A percentile compares a stretch with the other conserved stretches of the same genome.
These are phyloP conservation scores for Chenopodium quinoa DNA, from an alignment of 148 eudicot genomes.

Conservation along the genomic window DNA sequence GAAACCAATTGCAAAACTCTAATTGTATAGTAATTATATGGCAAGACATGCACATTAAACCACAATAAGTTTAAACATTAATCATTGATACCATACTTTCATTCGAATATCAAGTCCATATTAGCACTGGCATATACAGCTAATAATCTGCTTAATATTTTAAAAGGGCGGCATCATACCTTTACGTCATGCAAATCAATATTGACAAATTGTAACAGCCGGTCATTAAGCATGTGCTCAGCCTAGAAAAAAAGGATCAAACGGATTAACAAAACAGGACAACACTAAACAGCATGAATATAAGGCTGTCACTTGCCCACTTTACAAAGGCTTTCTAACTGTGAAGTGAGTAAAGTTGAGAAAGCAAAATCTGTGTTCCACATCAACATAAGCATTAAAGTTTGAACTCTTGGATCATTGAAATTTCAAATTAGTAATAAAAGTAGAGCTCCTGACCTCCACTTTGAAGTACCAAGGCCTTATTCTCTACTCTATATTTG, in stretches of 20 bases:
- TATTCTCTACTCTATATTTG: neutral
- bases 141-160: neutral
- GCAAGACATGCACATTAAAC: neutral
- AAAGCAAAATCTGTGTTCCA: neutral
- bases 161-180: constrained; percentile 39
- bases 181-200: constrained; percentile 93
- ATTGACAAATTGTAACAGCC: constrained; percentile 85
- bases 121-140: neutral
- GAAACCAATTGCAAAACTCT: neutral
- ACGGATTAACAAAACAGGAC: constrained; percentile 14
- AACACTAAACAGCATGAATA: neutral
- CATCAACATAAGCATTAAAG: neutral
- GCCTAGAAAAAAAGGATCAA: constrained; percentile 53
- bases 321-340: neutral
- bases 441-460: neutral
- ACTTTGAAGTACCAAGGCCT: neutral
- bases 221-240: constrained; percentile 92
- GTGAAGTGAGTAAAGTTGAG: neutral
- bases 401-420: neutral
- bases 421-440: neutral
- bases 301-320: neutral
- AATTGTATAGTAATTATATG: neutral
- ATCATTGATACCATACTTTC: neutral
- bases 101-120: neutral
- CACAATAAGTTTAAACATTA: neutral